Evolutionary conservation across 352 stramenopile genomes (phyloP).

Genomic region (Globisporangium heterothallicum): DNA sequence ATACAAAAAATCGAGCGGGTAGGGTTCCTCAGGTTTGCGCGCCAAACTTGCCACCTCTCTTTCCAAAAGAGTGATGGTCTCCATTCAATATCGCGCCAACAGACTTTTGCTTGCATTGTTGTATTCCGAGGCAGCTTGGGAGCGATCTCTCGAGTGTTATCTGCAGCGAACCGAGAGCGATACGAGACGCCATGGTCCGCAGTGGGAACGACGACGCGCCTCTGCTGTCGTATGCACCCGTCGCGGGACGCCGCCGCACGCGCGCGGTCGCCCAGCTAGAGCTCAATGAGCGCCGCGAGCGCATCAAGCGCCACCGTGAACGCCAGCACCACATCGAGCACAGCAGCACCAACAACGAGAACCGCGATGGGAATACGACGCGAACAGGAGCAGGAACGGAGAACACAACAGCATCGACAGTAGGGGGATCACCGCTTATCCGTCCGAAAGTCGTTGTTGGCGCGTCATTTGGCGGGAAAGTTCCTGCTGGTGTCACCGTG

Average conservation of each 20-base stretch:
- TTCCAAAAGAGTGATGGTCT: neutral
- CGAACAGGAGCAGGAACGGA: neutral
- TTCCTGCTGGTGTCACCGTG: constrained; percentile 13
- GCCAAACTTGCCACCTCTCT: neutral
- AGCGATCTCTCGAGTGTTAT: too few species aligned
- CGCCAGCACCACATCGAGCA: neutral
- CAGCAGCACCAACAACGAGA: neutral
- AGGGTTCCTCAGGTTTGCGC: neutral
- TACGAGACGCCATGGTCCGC: neutral
- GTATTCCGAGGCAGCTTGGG: too few species aligned
- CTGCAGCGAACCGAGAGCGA: neutral
- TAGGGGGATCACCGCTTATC: neutral
- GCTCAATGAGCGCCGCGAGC: constrained; percentile 20
- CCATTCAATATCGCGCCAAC: too few species aligned
- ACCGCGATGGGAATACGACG: neutral
- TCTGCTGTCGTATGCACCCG: constrained; percentile 2
- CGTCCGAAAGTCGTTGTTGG: constrained; percentile 15
- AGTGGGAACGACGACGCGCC: constrained; percentile 1
- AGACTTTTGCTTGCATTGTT: too few species aligned
- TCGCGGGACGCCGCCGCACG: constrained; percentile 22
- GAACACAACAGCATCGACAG: neutral
- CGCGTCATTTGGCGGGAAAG: constrained; percentile 22
- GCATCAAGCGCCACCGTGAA: constrained; percentile 24
- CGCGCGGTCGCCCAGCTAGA: constrained; percentile 24
- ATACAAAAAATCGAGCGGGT: too few species aligned